Evolutionary conservation across 805 yeast species (phyloP), one percentile per base, ranked within the genome.

Genomic region (Komagataella kurtzmanii): DNA sequence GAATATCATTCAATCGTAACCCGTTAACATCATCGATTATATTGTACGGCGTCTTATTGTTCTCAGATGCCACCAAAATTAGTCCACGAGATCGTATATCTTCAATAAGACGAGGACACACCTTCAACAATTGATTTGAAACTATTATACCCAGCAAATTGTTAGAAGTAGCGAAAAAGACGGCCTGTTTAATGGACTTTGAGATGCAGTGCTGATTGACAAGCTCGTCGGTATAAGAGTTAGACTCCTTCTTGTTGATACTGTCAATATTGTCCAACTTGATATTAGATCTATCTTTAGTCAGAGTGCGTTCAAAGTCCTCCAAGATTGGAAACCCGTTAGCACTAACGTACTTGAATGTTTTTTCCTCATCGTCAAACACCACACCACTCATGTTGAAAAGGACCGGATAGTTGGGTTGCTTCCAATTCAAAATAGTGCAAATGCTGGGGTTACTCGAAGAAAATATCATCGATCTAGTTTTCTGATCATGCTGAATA

Each of bases 381-480:
- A 49, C 7, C 8, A 82, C 69, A n/a, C 88, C 87, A 58, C 80
- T 82, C 76, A 90, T 79, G 52, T 83, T 79, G 67, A 87, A 85
- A 57, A 93, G 81, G 0, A 93, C 98, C 0, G 99, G 97, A 67
- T 85, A 93, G 64, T 91, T 91, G 12, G 99, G 98, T 67, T 93
- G 99, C 66, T 93, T 93, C 99, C 99, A 93, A 67, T 93, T 93
- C 58, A 93, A 69, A 48, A 88, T 85, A 8, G 96, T 88, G 67
- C 98, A 93, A n/a, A 89, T 88, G 48, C 81, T 79, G 40, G 96
- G 85, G 65, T 89, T 88, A 52, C 85, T 79, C 1, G 97, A 88
- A 10, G 95, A 80, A 65, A 93, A 87, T 7, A 91, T 81, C 46
- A 93, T 69, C 1, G 95, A 81, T 54, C 96, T 72, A 18, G 77